Evolutionary conservation across 805 yeast genomes (phyloP).

Genomic region (Metahyphopichia silvanorum): DNA sequence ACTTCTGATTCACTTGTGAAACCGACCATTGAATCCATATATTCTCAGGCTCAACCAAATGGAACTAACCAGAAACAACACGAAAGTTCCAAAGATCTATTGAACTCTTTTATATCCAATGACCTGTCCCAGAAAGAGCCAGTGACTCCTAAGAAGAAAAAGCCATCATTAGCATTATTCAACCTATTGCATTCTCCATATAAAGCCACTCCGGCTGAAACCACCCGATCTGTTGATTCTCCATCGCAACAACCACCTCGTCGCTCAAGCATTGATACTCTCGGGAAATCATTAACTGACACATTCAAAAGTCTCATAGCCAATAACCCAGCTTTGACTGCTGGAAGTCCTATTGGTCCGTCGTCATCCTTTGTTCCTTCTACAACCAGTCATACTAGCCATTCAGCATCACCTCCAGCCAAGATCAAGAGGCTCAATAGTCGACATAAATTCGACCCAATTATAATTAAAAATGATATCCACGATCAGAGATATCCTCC

Average conservation of each 20-base stretch:
- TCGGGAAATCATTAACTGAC: conserved; percentile 28
- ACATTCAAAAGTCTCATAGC: conserved; percentile 23
- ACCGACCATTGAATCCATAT: conserved; percentile 33
- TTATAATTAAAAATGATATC: conserved; percentile 24
- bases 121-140: no score
- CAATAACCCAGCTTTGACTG: background rate
- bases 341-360: background rate
- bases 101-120: conserved; percentile 13
- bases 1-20: no score
- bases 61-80: background rate
- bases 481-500: conserved; percentile 31
- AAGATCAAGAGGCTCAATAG: background rate
- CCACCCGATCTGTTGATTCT: no score
- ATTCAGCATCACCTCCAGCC: conserved; percentile 1
- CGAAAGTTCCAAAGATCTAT: conserved; percentile 1
- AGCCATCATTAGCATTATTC: conserved; percentile 1
- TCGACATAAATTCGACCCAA: conserved; percentile 12
- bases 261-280: conserved; percentile 16
- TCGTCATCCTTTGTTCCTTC: conserved; percentile 1
- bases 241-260: conserved; percentile 2
- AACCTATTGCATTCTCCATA: conserved; percentile 1
- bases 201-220: conserved; percentile 1
- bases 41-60: conserved; percentile 11
- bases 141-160: conserved; percentile 10
- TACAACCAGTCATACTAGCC: background rate